Evolutionary conservation across 2,329 filamentous ascomycete genomes (phyloP), one percentile per base, ranked within the genome.

Genomic region (Neonectria neomacrospora): DNA sequence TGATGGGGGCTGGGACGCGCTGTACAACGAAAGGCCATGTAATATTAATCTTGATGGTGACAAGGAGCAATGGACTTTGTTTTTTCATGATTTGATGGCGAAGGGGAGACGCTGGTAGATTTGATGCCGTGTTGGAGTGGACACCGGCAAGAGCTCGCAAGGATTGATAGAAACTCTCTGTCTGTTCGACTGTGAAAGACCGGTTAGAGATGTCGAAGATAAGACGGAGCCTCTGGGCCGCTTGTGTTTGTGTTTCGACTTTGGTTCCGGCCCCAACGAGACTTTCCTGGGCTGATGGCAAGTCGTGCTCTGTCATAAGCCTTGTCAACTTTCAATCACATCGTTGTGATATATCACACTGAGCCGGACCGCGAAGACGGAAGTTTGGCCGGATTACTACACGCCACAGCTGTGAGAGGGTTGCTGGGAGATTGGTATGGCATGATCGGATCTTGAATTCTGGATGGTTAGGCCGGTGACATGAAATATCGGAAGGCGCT

Each of bases 21-120:
- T 72, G 67, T 71, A 71, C 48, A 70, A 61, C 58, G 58, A 71
- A 59, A 51, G 44, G 50, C 50, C 55, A 56, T 69, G 65, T 73
- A 69, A 67, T 71, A 68, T 68, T 69, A 68, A 71, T 70, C 48
- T 58, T 44, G 47, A 63, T 50, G 32, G 34, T 28, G 54, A 48
- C 54, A 41, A 28, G 54, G 60, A 63, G 54, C 50, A 63, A 63
- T 58, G 50, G 60, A 58, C 42, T 42, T 26, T 54, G 54, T 54
- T 58, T 63, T 32, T 37, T n/a, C 37, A 22, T 8, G 20, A 26
- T 12, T 47, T n/a, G 12, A 10, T 22, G 8, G 22, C 14, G 16
- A n/a, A 12, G 11, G 23, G 20, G 10, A 9, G n/a, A 39, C 18
- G 11, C 30, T 7, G 16, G n/a, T 41, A 2, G 30, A 18, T 10